Percentiles rank a stretch among this genome's conserved stretches.
Evolutionary conservation across 306 rosid genomes (phyloP).

Genomic region (Canavalia gladiata): DNA sequence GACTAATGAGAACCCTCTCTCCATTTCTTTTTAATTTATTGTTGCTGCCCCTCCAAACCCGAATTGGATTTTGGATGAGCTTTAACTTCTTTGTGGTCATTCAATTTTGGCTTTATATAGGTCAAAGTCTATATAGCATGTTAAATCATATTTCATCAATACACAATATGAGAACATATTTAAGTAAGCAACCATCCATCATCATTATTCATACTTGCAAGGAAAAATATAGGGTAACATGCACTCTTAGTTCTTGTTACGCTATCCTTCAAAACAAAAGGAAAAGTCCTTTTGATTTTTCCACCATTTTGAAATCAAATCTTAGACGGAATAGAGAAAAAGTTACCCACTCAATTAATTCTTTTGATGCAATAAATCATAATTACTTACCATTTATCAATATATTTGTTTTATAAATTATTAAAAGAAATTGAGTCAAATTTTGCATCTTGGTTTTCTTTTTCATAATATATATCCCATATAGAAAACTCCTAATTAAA

Average conservation of each 20-base stretch:
- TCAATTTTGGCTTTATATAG: slow-evolving; percentile 36
- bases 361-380: background rate
- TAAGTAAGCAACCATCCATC: slow-evolving; percentile 18
- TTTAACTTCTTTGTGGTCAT: slow-evolving; percentile 29
- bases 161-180: background rate
- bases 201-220: slow-evolving; percentile 25
- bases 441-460: background rate
- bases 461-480: background rate
- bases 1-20: slow-evolving; percentile 24
- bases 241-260: slow-evolving; percentile 31
- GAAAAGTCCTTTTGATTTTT: slow-evolving; percentile 17
- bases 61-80: slow-evolving; percentile 25
- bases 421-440: background rate
- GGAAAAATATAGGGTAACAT: slow-evolving; percentile 31
- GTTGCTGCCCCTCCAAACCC: background rate
- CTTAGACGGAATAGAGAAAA: background rate
- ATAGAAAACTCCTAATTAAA: background rate
- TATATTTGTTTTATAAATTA: background rate
- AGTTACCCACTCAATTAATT: background rate
- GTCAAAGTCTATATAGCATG: slow-evolving; percentile 18
- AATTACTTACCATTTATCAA: background rate
- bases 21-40: background rate
- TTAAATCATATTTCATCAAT: slow-evolving; percentile 2
- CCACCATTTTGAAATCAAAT: slow-evolving; percentile 3
- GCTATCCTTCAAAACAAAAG: slow-evolving; percentile 21